Evolutionary conservation across 352 stramenopile species (phyloP), one percentile per base, ranked within the genome.

Genomic region (Phytophthora litchii): DNA sequence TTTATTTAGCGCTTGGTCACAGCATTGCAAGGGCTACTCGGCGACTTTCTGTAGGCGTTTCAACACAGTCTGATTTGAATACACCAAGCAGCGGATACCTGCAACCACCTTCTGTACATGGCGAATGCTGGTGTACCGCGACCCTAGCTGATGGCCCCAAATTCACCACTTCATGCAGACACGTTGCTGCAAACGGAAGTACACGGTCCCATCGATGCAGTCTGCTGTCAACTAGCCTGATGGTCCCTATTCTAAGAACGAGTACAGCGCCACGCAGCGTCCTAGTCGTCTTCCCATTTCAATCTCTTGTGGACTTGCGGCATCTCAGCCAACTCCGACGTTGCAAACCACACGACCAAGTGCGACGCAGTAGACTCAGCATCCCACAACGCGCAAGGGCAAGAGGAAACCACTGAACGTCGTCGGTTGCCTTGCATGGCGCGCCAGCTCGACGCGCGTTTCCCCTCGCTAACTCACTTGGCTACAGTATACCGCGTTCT

Each of bases 401-500:
- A 41, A 45, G 14, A 16, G 51, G 49, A 64, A 64, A 58, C 54
- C 21, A 27, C 38, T 43, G 8, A 2, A n/a, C n/a, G 19, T 34
- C 38, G 41, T 27, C 38, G 52, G 43, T 52, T 53, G 52, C 21
- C 20, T 48, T 23, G 17, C 44, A 41, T 49, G 31, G 46, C 16
- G 46, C 42, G 31, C 48, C 40, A 54, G 35, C 23, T 7, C 21
- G 13, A 31, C 41, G 36, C 54, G 14, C 20, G 44, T 61, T 54
- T 35, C 57, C 34, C 51, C 55, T 55, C 20, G 10, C 43, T 27
- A 12, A 21, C 19, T 56, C 36, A 66, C 47, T 62, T 68, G 60
- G 32, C 35, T 71, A 36, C 31, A 70, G 59, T 73, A 73, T 73
- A 36, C 16, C 4, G 7, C 6, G 17, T 31, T 44, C 40, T 74